Percentiles rank a stretch among this genome's conserved stretches.
These are phyloP conservation scores for Galeopsis tetrahit DNA, from an alignment of 257 asterid species.

Conservation along the genomic window DNA sequence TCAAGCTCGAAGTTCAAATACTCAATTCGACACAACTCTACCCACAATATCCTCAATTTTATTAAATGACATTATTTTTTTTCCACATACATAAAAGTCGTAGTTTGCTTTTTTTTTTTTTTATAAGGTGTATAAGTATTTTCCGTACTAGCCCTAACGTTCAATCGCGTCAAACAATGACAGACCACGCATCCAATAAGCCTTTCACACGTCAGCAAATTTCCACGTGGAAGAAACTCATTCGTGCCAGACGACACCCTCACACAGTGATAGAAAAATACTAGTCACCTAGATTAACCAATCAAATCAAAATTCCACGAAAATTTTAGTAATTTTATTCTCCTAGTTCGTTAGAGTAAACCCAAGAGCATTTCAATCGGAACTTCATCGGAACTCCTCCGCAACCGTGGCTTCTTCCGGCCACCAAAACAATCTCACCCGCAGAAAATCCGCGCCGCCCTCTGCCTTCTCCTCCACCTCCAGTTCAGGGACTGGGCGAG, in stretches of 20 bases:
- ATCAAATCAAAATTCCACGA: neutral
- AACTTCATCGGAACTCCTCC: constrained; percentile 51
- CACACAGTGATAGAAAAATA: constrained; percentile 33
- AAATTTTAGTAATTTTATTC: neutral
- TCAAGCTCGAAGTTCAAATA: too few relatives aligned
- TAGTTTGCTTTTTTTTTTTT: too few relatives aligned
- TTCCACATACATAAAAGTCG: too few relatives aligned
- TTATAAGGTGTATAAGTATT: neutral
- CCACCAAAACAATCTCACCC: constrained; percentile 56
- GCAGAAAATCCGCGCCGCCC: constrained; percentile 67
- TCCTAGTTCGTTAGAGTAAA: constrained; percentile 12
- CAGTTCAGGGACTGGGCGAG: constrained; percentile 52
- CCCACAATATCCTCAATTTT: too few relatives aligned
- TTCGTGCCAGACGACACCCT: constrained; percentile 37
- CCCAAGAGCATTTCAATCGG: constrained; percentile 32
- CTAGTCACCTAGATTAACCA: neutral
- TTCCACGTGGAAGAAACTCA: constrained; percentile 43
- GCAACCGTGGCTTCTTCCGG: constrained; percentile 90
- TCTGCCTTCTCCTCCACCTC: constrained; percentile 40
- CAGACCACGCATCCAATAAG: constrained; percentile 29
- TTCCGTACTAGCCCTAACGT: neutral
- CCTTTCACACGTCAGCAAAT: constrained; percentile 36
- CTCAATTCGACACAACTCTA: too few relatives aligned
- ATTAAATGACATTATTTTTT: too few relatives aligned
- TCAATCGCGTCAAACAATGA: neutral